Base-by-base conservation (phyloP, 2,329 filamentous ascomycete species). In the Verticillium nubilum region DNA sequence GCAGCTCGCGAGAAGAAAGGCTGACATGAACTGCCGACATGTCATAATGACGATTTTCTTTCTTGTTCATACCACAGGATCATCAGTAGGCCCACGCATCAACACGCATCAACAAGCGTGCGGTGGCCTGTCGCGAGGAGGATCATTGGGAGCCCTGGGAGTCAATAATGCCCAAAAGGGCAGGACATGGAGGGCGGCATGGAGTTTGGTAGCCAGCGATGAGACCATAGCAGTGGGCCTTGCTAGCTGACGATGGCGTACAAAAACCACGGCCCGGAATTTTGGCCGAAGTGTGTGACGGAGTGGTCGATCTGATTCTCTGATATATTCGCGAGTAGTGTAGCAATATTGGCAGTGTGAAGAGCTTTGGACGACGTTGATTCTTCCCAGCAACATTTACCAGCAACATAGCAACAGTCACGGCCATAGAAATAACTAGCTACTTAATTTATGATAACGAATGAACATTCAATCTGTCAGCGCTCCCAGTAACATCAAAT, bases 1-100 rank as follows among this genome's bases (percentile, higher is more conserved):
- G 58, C 26, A 58, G 47, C 26, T 60, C 63, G 4, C 29, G 50
- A 17, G 56, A 63, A 33, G 56, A 54, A 19, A 52, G 56, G 27
- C 29, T 47, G 25, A 54, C 26, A 27, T 64, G 58, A 59, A 23
- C 17, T 13, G 19, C 9, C 7, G 33, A 47, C 19, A 17, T n/a
- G 29, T n/a, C 4, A 9, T 17, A 37, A n/a, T 33, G 31, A 56
- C 13, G 31, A 15, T 23, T 37, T 54, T 23, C 33, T 35, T 56
- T 27, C 25, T 35, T 56, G 33, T 27, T 42, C 26, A 33, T 31
- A 35, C 25, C 54, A 56, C 35, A 56, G 42, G 26, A 50, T 19
- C 23, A 50, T 50, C 19, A 12, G 19, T 7, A 37, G 42, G 42
- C 7, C 19, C 4, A 23, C 42, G n/a, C 7, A 15, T 50, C 12